Evolutionary conservation across 78 protist genomes (phyloP), one percentile per base, ranked within the genome.

Genomic region (Emiliania huxleyi): DNA sequence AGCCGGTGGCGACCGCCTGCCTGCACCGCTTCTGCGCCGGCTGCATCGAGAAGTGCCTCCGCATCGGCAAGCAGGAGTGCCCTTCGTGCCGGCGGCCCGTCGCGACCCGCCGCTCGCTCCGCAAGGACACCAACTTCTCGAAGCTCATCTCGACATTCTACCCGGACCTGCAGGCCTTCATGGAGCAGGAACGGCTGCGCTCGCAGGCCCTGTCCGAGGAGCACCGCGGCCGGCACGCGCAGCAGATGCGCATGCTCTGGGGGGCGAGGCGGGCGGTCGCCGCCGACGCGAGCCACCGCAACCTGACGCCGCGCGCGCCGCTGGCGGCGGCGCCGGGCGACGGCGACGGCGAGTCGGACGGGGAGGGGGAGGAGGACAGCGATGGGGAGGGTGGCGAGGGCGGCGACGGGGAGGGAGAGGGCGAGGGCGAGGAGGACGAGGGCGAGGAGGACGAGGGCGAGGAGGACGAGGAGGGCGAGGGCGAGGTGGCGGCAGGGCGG

Each of bases 101-200:
- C 37, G 87, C 87, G 37, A 77, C 87, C n/a, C 87, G 87, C n/a
- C 87, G 87, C 87, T 42, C 48, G 48, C 44, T 77, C 19, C 87
- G 87, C 35, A 33, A 8, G 21, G 87, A 77, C 87, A 1, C 87
- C 12, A 38, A 22, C 15, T 21, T 77, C n/a, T 26, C 3, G 5
- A 4, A 29, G 49, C 48, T 77, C 22, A 42, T 77, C 49, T 5
- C 49, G 35, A 23, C 46, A 3, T 1, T 77, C 37, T 42, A 37
- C 48, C 87, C 87, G n/a, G 87, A 77, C 87, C 49, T 77, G 35
- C 15, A 19, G 12, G 49, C 4, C 15, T 33, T 29, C 42, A 37
- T 26, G 37, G 37, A 0, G 2, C 37, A 69, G 77, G 33, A 69
- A 33, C 0, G 2, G 8, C 2, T 8, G 77, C 0, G 33, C 42